These are phyloP conservation scores for Atractiella rhizophila DNA, from an alignment of 768 basidiomycete species.

Conservation along the genomic window DNA sequence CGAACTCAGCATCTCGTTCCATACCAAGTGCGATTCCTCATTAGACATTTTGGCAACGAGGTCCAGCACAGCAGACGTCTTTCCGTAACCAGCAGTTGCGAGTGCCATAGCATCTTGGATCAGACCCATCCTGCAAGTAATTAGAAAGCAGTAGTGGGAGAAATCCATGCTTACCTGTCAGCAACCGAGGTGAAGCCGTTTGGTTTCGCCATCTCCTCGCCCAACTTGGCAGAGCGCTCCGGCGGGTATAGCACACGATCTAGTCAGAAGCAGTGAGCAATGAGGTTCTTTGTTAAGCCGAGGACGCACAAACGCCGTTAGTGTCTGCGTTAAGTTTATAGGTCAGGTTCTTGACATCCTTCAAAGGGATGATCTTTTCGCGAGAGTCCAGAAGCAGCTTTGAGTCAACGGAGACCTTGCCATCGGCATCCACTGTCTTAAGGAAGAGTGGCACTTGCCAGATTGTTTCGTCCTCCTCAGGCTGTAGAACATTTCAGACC, in stretches of 20 bases:
- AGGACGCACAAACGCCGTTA: constrained; percentile 48
- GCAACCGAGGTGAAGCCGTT: constrained; percentile 41
- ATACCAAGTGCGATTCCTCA: constrained; percentile 48
- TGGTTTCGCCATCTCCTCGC: constrained; percentile 44
- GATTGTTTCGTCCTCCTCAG: constrained; percentile 61
- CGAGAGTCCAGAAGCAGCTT: constrained; percentile 40
- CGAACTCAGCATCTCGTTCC: constrained; percentile 11
- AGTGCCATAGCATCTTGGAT: constrained; percentile 59
- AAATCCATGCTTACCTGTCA: constrained; percentile 29
- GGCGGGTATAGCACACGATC: constrained; percentile 58
- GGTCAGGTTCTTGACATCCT: constrained; percentile 35
- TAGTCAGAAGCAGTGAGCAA: constrained; percentile 2
- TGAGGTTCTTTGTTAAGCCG: background rate
- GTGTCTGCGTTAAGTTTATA: constrained; percentile 85
- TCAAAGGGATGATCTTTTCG: constrained; percentile 38
- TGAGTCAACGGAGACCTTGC: constrained; percentile 36
- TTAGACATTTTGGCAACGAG: constrained; percentile 41
- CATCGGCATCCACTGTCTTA: constrained; percentile 34
- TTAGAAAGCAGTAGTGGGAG: background rate
- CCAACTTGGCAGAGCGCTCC: constrained; percentile 51
- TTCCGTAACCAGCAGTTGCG: constrained; percentile 50
- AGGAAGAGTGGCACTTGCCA: constrained; percentile 72
- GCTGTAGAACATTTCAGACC: no score
- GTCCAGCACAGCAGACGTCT: constrained; percentile 49
- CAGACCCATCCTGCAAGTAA: constrained; percentile 35